Base-by-base conservation (phyloP, 2,329 filamentous ascomycete species). In the Exophiala viscosa region DNA sequence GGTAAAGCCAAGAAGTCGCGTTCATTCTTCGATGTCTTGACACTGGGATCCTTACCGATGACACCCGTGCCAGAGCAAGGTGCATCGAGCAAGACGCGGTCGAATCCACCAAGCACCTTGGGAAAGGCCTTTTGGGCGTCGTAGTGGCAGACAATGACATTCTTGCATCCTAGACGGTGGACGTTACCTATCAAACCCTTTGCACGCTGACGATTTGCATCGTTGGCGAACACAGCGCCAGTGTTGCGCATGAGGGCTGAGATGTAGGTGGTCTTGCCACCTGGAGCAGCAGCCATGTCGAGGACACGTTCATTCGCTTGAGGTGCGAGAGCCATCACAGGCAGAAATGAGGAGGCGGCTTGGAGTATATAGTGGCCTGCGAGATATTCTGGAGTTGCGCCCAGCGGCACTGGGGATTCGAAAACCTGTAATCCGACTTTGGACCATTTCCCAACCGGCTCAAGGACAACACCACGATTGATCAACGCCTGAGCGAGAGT, bases 111-210 rank as follows among this genome's bases (percentile, higher is more conserved):
- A 71, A 99, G 90, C 34, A 95, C 88, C 65, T 85, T 88, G 23
- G 93, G 93, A 70, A 97, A 99, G 61, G 95, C 90, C 42, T 68
- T 69, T 45, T 91, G 83, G 10, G 92, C 93, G 66, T 96, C 91
- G 70, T 97, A 90, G 74, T 95, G 91, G 76, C 89, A 96, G 14
- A 99, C 91, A 58, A 99, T 86, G 39, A 89, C 89, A 73, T 99
- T 99, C 69, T 88, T 90, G 61, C 87, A 89, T 42, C 93, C 93
- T 10, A 97, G 79, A 68, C 93, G 89, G 74, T 97, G 92, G 58
- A 97, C 89, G 76, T 99, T 96, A 75, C 93, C 93, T 62, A 99
- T 97, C 48, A 99, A 77, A 87, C 90, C 93, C 76, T 96, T 97
- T 45, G 91, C 83, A 82, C 93, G 88, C 54, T 85, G 77, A 72